Conservation (phyloP, 2,329 filamentous ascomycete species). For the Penicillium rolfsii region DNA sequence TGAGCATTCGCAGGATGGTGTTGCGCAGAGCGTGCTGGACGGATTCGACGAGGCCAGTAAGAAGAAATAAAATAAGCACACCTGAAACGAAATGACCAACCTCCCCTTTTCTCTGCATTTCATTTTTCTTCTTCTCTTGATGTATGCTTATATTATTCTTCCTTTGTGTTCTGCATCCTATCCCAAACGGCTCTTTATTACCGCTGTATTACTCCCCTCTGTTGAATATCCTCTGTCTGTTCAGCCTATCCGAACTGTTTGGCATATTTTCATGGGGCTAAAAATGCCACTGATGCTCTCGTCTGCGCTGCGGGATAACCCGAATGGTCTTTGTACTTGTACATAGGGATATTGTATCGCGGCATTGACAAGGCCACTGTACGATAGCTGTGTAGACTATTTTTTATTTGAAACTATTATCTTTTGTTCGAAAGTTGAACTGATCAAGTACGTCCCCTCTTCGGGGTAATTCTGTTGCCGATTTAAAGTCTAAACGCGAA, state of each 20-base stretch:
- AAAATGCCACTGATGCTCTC: conserved; percentile 1
- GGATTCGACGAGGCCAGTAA: conserved; percentile 51
- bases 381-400: conserved; percentile 14
- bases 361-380: conserved; percentile 19
- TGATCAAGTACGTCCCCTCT: not conserved
- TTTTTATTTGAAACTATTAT: not conserved
- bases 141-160: conserved; percentile 8
- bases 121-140: conserved; percentile 8
- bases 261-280: conserved; percentile 22
- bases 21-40: conserved; percentile 54
- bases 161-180: conserved; percentile 6
- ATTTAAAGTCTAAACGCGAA: conserved; percentile 21
- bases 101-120: not conserved
- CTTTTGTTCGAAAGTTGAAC: not conserved
- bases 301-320: not conserved
- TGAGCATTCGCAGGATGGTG: conserved; percentile 36
- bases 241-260: conserved; percentile 1
- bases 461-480: not conserved
- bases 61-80: conserved; percentile 28
- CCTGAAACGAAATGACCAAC: conserved; percentile 13
- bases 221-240: conserved; percentile 6
- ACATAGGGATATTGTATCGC: conserved; percentile 16
- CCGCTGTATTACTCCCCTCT: conserved; percentile 12
- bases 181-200: not conserved
- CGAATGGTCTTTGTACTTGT: conserved; percentile 17